Evolutionary conservation across 768 basidiomycete species (phyloP).

Genomic region (Suillus alpinus): DNA sequence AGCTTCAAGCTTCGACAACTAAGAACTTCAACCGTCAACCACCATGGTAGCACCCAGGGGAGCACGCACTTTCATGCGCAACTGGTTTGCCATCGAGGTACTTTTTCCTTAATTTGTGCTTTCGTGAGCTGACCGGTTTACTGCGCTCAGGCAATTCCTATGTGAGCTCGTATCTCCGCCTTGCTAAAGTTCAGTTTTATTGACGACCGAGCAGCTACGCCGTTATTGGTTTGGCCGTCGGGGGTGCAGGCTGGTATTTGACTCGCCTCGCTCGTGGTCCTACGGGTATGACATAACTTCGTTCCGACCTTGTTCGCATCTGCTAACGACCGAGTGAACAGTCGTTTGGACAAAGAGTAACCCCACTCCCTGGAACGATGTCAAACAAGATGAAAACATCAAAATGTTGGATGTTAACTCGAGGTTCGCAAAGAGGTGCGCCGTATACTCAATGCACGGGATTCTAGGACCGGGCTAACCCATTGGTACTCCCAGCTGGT

Average conservation of each 20-base stretch:
- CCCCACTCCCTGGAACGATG: constrained; percentile 86
- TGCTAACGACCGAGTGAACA: constrained; percentile 18
- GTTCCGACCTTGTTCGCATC: neutral
- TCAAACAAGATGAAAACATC: constrained; percentile 71
- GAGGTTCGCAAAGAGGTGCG: constrained; percentile 66
- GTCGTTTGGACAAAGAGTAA: constrained; percentile 68
- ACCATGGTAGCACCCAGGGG: constrained; percentile 23
- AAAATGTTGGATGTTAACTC: constrained; percentile 71
- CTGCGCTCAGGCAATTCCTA: constrained; percentile 43
- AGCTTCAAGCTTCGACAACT: constrained; percentile 1
- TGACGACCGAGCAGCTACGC: constrained; percentile 37
- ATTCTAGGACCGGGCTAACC: constrained; percentile 1
- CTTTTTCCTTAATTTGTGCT: neutral
- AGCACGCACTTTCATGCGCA: constrained; percentile 30
- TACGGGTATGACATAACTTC: constrained; percentile 37
- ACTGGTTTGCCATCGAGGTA: constrained; percentile 49
- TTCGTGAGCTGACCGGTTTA: neutral
- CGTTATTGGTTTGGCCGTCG: constrained; percentile 47
- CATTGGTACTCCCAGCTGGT: constrained; percentile 51
- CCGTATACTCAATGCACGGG: neutral
- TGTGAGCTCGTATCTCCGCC: constrained; percentile 32
- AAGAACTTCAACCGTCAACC: constrained; percentile 3
- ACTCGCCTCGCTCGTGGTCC: constrained; percentile 60
- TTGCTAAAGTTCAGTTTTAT: constrained; percentile 5
- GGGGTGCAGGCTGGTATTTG: constrained; percentile 68